These are phyloP conservation scores for Xenoacremonium recifei DNA, from an alignment of 2,329 filamentous ascomycete species.

Conservation along the genomic window DNA sequence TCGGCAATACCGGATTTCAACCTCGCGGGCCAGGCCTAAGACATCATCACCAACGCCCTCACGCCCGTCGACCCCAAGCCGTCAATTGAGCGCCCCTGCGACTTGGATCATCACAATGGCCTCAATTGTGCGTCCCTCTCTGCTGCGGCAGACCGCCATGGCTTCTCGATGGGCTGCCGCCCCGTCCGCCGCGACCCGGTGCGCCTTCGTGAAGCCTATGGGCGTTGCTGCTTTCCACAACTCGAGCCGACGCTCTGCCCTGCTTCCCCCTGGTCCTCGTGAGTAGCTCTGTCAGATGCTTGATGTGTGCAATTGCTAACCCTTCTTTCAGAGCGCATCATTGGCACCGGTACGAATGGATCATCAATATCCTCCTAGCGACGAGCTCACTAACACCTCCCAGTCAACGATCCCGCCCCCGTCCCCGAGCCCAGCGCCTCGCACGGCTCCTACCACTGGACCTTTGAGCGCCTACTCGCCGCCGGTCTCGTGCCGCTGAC, in stretches of 20 bases:
- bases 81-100: slow-evolving; percentile 27
- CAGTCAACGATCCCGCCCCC: slow-evolving; percentile 83
- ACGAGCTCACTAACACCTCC: slow-evolving; percentile 18
- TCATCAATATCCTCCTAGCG: slow-evolving; percentile 11
- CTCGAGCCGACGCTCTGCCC: slow-evolving; percentile 70
- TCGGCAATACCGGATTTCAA: slow-evolving; percentile 57
- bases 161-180: slow-evolving; percentile 37
- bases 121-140: slow-evolving; percentile 53
- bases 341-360: slow-evolving; percentile 67
- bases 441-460: slow-evolving; percentile 98
- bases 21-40: slow-evolving; percentile 21
- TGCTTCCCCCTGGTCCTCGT: slow-evolving; percentile 87
- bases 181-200: slow-evolving; percentile 34
- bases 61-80: slow-evolving; percentile 22
- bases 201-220: slow-evolving; percentile 35
- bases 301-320: slow-evolving; percentile 40
- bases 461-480: slow-evolving; percentile 84
- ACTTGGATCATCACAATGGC: slow-evolving; percentile 44
- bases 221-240: slow-evolving; percentile 84
- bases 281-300: slow-evolving; percentile 37
- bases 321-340: slow-evolving; percentile 60
- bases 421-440: slow-evolving; percentile 70
- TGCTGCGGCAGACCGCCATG: slow-evolving; percentile 53
- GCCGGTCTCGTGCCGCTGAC: slow-evolving; percentile 82
- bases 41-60: slow-evolving; percentile 20